Conservation (phyloP, 352 stramenopile species). For the Aphanomyces astaci region DNA sequence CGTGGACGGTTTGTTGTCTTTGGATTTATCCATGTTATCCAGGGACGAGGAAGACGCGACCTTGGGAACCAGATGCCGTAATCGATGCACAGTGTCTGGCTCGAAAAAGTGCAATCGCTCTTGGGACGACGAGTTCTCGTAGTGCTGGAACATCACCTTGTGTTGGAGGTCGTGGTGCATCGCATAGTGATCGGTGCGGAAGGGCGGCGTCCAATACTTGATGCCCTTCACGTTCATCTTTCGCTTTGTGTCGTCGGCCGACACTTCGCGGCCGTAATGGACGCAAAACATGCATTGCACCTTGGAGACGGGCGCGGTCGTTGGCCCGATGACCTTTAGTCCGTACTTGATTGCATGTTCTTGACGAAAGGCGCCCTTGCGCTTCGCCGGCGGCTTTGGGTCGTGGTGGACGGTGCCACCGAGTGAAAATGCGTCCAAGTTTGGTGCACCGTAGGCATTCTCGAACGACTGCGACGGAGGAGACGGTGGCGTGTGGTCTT, state of each 20-base stretch:
- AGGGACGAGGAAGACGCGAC: background rate
- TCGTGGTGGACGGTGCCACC: background rate
- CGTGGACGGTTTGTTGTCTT: background rate
- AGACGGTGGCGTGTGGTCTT: background rate
- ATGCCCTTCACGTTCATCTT: slow-evolving; percentile 15
- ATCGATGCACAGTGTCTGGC: slow-evolving; percentile 9
- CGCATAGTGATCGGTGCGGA: slow-evolving; percentile 18
- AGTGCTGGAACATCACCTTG: slow-evolving; percentile 6
- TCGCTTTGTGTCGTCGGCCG: slow-evolving; percentile 5
- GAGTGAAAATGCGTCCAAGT: background rate
- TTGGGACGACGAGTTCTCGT: background rate
- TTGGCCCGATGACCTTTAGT: slow-evolving; percentile 1
- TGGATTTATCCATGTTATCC: background rate
- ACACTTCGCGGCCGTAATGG: slow-evolving; percentile 19
- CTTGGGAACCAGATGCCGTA: slow-evolving; percentile 1
- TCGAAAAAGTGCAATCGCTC: slow-evolving; percentile 18
- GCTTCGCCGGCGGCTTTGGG: background rate
- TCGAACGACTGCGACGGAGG: background rate
- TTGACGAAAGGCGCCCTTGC: background rate
- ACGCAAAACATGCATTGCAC: slow-evolving; percentile 23
- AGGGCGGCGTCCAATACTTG: slow-evolving; percentile 21
- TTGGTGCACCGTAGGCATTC: background rate
- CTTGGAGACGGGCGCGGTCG: slow-evolving; percentile 6
- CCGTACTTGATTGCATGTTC: slow-evolving; percentile 22
- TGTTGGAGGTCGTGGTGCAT: slow-evolving; percentile 21